Base-by-base conservation (phyloP, 2,329 filamentous ascomycete species). In the Fusarium oligoseptatum region DNA sequence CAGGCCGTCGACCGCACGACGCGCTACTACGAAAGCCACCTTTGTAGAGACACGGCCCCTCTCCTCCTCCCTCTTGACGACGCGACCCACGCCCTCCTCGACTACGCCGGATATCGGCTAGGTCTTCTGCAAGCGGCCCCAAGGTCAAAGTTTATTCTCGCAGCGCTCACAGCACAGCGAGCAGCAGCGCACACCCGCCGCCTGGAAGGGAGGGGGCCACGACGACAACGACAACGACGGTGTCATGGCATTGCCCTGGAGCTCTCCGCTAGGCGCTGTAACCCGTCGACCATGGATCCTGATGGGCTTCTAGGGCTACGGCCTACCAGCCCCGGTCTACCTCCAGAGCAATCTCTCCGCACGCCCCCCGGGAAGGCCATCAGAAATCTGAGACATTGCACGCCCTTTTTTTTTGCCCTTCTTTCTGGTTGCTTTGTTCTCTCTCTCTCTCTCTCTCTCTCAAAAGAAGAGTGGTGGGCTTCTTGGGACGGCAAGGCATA, bases 71-170 rank as follows among this genome's bases (percentile, higher is more conserved):
- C 61, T 34, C 24, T 34, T 41, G 34, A 17, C 32, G 32, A 58
- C 34, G 27, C 32, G 36, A 41, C 56, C 52, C 66, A 64, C 57
- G 63, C 70, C 52, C 63, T 64, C 48, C 32, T 36, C 58, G 27
- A 65, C 68, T 74, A 68, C 69, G 69, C 76, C 75, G 75, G 75
- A 77, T 75, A 70, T 75, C 70, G 73, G 72, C 72, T 77, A 78
- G 76, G 67, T 48, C 52, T 48, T 34, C 68, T 71, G 68, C 68
- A 73, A 71, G 65, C 56, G 37, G 71, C 63, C 39, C 65, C 65
- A 67, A 74, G 70, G 56, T 48, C 66, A 78, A 78, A 78, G 76
- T 76, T 66, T 78, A 78, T 77, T 77, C 60, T 43, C 45, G 66
- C 67, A 76, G 66, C 43, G 45, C 24, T 24, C 45, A 34, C 50